Evolutionary conservation across 768 basidiomycete species (phyloP).

Genomic region (Lactarius vividus): DNA sequence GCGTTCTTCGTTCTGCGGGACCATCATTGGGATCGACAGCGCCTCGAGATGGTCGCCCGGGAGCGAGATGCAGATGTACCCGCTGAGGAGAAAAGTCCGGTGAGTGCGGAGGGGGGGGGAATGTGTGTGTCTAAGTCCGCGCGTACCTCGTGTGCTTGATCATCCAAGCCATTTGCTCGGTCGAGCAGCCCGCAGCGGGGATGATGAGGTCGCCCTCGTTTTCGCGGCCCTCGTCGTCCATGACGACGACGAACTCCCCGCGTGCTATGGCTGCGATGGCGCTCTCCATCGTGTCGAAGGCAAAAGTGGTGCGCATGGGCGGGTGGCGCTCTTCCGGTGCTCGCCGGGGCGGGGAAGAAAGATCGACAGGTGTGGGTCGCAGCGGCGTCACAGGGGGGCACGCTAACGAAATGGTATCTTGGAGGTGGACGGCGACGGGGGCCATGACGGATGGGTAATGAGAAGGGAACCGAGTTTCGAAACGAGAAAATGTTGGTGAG

Average conservation of each 20-base stretch:
- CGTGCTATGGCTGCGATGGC: conserved; percentile 71
- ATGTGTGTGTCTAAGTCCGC: too few relatives aligned
- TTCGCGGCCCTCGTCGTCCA: conserved; percentile 95
- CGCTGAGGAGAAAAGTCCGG: conserved; percentile 47
- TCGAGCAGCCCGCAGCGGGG: conserved; percentile 77
- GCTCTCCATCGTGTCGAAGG: conserved; percentile 78
- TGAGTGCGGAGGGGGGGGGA: conserved; percentile 7
- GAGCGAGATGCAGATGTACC: conserved; percentile 89
- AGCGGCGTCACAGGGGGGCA: neutral
- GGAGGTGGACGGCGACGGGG: conserved; percentile 13
- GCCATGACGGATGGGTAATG: conserved; percentile 6
- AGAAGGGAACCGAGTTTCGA: neutral
- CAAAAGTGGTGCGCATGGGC: conserved; percentile 41
- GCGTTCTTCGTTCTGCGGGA: conserved; percentile 83
- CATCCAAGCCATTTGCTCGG: conserved; percentile 99
- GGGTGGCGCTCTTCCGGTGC: conserved; percentile 29
- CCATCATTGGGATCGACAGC: conserved; percentile 91
- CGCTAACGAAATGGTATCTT: neutral
- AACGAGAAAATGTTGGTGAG: neutral
- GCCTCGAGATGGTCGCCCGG: conserved; percentile 71
- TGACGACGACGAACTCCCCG: conserved; percentile 93
- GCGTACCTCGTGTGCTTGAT: conserved; percentile 94
- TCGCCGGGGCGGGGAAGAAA: conserved; percentile 29
- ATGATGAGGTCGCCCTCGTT: conserved; percentile 98
- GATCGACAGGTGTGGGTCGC: conserved; percentile 9